A percentile compares a stretch with the other conserved stretches of the same genome.
Evolutionary conservation across 2,329 filamentous ascomycete species (phyloP).

Genomic region (Anisogramma anomala): DNA sequence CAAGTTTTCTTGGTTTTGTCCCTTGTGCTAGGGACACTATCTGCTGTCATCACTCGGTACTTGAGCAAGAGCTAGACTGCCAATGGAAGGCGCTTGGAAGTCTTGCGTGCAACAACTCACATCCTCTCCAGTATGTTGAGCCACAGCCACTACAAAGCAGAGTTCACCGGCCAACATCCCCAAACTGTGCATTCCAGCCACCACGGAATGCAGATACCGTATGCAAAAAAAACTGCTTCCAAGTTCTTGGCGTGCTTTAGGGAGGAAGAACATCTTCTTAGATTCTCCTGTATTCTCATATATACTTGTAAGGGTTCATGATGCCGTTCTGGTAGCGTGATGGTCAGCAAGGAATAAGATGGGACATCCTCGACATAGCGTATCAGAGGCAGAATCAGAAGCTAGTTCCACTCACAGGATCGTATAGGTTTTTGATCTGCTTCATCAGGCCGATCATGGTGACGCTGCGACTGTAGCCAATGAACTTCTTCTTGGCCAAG

Average conservation of each 20-base stretch:
- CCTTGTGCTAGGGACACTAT: too few species aligned
- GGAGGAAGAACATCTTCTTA: not conserved
- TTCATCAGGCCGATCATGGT: conserved; percentile 87
- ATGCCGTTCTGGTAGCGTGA: conserved; percentile 64
- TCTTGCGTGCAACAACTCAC: too few species aligned
- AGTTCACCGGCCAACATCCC: not conserved
- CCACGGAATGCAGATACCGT: not conserved
- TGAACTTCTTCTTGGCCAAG: conserved; percentile 88
- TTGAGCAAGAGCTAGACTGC: too few species aligned
- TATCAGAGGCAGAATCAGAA: conserved; percentile 10
- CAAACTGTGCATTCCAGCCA: not conserved
- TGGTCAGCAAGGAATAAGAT: not conserved
- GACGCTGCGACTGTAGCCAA: conserved; percentile 82
- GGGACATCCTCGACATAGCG: not conserved
- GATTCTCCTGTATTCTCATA: conserved; percentile 47
- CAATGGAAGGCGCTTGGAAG: too few species aligned
- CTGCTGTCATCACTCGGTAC: too few species aligned
- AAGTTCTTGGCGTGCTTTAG: not conserved
- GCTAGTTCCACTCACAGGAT: conserved; percentile 57
- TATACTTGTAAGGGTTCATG: conserved; percentile 98
- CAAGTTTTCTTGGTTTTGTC: too few species aligned
- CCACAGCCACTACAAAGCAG: not conserved
- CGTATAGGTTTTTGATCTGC: conserved; percentile 86
- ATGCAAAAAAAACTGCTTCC: not conserved
- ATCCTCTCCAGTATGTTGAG: too few species aligned